Evolutionary conservation across 768 basidiomycete genomes (phyloP).

Genomic region (Heimioporus sp.): DNA sequence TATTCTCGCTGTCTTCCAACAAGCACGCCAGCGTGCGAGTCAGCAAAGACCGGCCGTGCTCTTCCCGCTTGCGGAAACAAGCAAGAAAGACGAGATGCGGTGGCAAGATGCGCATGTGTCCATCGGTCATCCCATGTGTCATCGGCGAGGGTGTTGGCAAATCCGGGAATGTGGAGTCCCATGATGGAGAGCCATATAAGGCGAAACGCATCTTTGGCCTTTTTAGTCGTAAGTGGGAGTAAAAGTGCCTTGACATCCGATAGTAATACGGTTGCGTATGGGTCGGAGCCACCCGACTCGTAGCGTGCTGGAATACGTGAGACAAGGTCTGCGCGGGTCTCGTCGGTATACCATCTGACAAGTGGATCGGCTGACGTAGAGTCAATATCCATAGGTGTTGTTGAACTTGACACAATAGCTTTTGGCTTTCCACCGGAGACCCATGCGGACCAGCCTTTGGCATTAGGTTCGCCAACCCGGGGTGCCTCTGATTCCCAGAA

Average conservation of each 20-base stretch:
- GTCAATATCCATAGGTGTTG: constrained; percentile 18
- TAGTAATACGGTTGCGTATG: constrained; percentile 71
- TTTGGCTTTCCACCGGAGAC: constrained; percentile 42
- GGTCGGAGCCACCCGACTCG: constrained; percentile 53
- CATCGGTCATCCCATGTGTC: constrained; percentile 69
- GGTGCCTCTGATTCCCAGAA: constrained; percentile 84
- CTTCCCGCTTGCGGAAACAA: constrained; percentile 49
- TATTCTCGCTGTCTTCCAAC: constrained; percentile 68
- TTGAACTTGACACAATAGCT: constrained; percentile 1
- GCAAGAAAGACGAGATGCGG: constrained; percentile 42
- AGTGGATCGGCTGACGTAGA: constrained; percentile 56
- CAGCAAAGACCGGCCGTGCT: constrained; percentile 40
- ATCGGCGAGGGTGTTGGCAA: constrained; percentile 41
- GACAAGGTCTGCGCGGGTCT: constrained; percentile 46
- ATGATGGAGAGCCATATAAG: constrained; percentile 67
- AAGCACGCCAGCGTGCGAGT: constrained; percentile 62
- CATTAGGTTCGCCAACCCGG: constrained; percentile 67
- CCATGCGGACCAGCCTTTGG: constrained; percentile 73
- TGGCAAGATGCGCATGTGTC: constrained; percentile 48
- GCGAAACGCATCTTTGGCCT: constrained; percentile 57
- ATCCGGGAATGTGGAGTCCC: constrained; percentile 72
- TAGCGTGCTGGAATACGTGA: constrained; percentile 53
- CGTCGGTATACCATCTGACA: constrained; percentile 60
- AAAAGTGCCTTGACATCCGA: constrained; percentile 65
- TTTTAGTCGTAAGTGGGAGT: constrained; percentile 41